Percentiles rank a stretch among this genome's conserved stretches.
These are phyloP conservation scores for Croton laevigatus DNA, from an alignment of 441 rosid species.

Conservation along the genomic window DNA sequence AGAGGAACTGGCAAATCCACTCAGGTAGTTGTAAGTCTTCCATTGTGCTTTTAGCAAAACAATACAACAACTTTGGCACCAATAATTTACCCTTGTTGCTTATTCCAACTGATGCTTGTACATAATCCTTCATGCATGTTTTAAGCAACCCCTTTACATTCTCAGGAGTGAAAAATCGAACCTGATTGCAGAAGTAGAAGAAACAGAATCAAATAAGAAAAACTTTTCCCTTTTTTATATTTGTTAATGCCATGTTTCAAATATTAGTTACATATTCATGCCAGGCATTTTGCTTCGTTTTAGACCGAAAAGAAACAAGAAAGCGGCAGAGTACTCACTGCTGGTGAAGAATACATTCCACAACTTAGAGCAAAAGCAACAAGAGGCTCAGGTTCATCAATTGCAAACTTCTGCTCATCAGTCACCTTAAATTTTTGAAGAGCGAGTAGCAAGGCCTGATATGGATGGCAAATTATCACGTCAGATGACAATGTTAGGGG, in stretches of 20 bases:
- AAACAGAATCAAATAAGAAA: neutral
- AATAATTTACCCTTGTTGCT: conserved; percentile 49
- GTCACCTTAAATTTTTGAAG: conserved; percentile 55
- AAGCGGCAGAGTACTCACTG: conserved; percentile 39
- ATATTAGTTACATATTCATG: neutral
- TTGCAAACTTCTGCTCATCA: conserved; percentile 46
- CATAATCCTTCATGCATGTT: conserved; percentile 49
- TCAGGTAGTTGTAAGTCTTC: conserved; percentile 45
- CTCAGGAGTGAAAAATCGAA: conserved; percentile 54
- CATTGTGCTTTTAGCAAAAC: conserved; percentile 44
- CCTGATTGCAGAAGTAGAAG: conserved; percentile 39
- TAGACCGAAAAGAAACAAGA: neutral
- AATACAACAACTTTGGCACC: conserved; percentile 62
- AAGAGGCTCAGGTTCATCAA: conserved; percentile 64
- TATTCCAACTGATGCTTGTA: conserved; percentile 52
- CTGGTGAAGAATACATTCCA: conserved; percentile 72
- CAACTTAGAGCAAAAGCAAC: conserved; percentile 58
- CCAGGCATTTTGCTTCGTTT: neutral
- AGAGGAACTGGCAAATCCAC: conserved; percentile 63
- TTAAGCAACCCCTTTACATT: conserved; percentile 45
- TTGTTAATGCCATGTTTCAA: neutral
- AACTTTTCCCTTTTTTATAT: neutral
- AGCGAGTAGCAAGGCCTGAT: conserved; percentile 53
- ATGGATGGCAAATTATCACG: conserved; percentile 3
- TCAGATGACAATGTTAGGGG: neutral